A percentile compares a stretch with the other conserved stretches of the same genome.
Conservation (phyloP, 1,139 yeast species). For the Blastobotrys capitulatus region DNA sequence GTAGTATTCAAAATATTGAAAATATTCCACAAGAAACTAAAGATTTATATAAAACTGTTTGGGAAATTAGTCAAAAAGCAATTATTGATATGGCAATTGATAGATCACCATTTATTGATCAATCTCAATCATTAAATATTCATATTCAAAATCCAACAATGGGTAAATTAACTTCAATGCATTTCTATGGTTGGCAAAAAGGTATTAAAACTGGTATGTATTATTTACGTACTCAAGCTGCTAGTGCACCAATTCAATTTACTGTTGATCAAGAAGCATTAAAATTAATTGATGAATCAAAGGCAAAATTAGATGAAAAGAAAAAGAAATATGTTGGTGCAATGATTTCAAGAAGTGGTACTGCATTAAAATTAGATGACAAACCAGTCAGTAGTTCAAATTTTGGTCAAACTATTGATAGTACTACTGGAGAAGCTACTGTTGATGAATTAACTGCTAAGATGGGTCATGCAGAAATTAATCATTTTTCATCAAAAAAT, state of each 20-base stretch:
- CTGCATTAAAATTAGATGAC: background rate
- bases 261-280: conserved; percentile 64
- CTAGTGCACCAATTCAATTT: conserved; percentile 89
- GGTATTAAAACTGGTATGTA: conserved; percentile 98
- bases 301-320: conserved; percentile 26
- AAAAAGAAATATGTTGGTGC: conserved; percentile 32
- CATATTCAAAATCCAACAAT: conserved; percentile 81
- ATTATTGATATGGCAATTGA: conserved; percentile 96
- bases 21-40: conserved; percentile 74
- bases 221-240: conserved; percentile 92
- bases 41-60: conserved; percentile 82
- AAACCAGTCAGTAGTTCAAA: background rate
- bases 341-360: conserved; percentile 2
- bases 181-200: conserved; percentile 94
- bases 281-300: conserved; percentile 32
- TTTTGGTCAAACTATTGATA: background rate
- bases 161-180: conserved; percentile 96
- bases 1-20: conserved; percentile 77
- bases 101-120: conserved; percentile 89
- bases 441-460: conserved; percentile 13
- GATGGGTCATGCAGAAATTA: conserved; percentile 14
- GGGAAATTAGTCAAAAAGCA: conserved; percentile 90
- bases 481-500: conserved; percentile 8
- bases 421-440: background rate
- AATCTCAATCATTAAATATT: conserved; percentile 86